Evolutionary conservation across 805 yeast species (phyloP).

Genomic region (Saturnispora gosingensis): DNA sequence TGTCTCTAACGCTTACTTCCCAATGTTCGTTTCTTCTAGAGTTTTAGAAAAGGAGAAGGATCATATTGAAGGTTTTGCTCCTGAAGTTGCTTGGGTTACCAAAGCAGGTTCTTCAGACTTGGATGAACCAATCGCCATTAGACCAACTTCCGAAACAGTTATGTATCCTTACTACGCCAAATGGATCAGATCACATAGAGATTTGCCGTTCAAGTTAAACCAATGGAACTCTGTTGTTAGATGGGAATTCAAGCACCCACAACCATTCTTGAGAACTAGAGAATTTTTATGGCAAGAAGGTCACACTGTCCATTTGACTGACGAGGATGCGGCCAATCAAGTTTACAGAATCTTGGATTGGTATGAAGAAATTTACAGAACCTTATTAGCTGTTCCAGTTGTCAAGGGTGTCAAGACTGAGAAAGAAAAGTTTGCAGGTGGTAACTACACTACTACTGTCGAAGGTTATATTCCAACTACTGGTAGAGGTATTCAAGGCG

Average conservation of each 20-base stretch:
- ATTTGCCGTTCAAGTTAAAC: constrained; percentile 88
- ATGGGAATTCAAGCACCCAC: constrained; percentile 99
- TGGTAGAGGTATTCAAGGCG: constrained; percentile 99
- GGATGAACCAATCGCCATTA: constrained; percentile 97
- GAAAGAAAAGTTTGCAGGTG: constrained; percentile 98
- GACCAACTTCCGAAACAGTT: constrained; percentile 99
- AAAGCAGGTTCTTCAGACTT: constrained; percentile 88
- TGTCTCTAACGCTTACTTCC: constrained; percentile 93
- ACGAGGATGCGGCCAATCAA: constrained; percentile 73
- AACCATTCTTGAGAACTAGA: constrained; percentile 97
- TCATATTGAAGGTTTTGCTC: constrained; percentile 98
- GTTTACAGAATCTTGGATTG: constrained; percentile 78
- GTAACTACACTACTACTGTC: constrained; percentile 86
- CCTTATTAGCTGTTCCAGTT: constrained; percentile 94
- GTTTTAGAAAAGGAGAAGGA: constrained; percentile 97
- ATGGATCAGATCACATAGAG: constrained; percentile 98
- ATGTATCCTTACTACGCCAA: constrained; percentile 99
- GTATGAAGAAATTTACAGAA: constrained; percentile 79
- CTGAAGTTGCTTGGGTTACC: constrained; percentile 99
- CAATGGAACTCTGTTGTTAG: constrained; percentile 99
- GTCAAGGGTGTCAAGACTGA: constrained; percentile 92
- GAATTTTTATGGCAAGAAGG: constrained; percentile 99
- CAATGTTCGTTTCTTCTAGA: constrained; percentile 90
- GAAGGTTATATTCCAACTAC: constrained; percentile 98
- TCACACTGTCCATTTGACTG: constrained; percentile 91